A percentile compares a stretch with the other conserved stretches of the same genome.
These are phyloP conservation scores for Posidonia australis DNA, from an alignment of 106 monocot genomes.

Conservation along the genomic window DNA sequence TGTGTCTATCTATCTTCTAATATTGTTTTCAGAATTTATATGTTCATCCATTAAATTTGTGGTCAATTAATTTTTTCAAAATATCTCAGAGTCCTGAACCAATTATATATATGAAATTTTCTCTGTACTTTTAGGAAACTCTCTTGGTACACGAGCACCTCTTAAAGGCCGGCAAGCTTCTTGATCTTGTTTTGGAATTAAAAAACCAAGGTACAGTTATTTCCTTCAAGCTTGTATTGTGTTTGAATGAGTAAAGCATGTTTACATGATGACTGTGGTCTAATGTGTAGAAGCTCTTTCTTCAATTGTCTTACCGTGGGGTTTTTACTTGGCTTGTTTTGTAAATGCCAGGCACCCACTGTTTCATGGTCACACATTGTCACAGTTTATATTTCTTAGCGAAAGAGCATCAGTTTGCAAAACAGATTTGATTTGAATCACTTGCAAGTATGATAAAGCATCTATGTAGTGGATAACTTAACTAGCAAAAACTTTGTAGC, in stretches of 20 bases:
- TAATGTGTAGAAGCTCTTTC: neutral
- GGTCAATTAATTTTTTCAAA: too few relatives aligned
- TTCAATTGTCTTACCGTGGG: too few relatives aligned
- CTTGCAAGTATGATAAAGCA: neutral
- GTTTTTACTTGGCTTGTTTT: too few relatives aligned
- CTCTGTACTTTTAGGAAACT: conserved; percentile 49
- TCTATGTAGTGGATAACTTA: neutral
- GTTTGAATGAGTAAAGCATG: neutral
- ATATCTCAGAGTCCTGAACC: neutral
- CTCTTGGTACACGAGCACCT: conserved; percentile 72
- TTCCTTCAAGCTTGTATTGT: neutral
- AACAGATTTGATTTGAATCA: neutral
- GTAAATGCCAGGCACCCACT: too few relatives aligned
- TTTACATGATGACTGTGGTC: neutral
- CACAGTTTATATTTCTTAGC: too few relatives aligned
- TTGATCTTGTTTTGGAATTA: conserved; percentile 51
- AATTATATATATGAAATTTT: neutral
- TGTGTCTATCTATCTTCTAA: too few relatives aligned
- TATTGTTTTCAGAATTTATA: too few relatives aligned
- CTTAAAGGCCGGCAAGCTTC: conserved; percentile 28
- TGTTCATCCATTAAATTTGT: too few relatives aligned
- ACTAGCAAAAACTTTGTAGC: neutral
- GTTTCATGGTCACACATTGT: too few relatives aligned
- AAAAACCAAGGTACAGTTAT: conserved; percentile 48
- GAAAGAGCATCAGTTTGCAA: too few relatives aligned